These are phyloP conservation scores for Cyberlindnera mississippiensis DNA, from an alignment of 805 yeast genomes.

Conservation along the genomic window DNA sequence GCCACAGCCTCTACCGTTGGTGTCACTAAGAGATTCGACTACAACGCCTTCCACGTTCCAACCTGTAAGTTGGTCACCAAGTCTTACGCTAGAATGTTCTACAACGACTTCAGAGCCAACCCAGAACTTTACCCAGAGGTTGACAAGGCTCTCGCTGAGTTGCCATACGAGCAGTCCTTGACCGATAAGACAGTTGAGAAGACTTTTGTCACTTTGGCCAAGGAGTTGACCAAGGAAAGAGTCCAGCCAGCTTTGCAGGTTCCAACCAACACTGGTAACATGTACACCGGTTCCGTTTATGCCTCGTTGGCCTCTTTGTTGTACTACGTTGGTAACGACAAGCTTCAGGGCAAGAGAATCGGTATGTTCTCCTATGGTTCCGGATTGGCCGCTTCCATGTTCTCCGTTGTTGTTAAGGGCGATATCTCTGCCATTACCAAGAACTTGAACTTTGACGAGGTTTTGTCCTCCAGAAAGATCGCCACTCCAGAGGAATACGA, in stretches of 20 bases:
- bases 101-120: conserved; percentile 78
- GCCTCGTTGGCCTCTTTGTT: conserved; percentile 81
- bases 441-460: conserved; percentile 61
- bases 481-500: conserved; percentile 80
- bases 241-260: conserved; percentile 78
- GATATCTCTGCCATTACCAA: conserved; percentile 68
- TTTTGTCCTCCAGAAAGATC: conserved; percentile 59
- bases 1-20: conserved; percentile 57
- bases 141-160: conserved; percentile 41
- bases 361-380: conserved; percentile 97
- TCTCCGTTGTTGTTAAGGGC: conserved; percentile 74
- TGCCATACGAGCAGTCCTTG: conserved; percentile 74
- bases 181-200: conserved; percentile 81
- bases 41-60: conserved; percentile 96
- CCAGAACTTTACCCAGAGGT: conserved; percentile 63
- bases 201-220: conserved; percentile 73
- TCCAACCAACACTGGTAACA: conserved; percentile 96
- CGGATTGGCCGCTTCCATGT: conserved; percentile 90
- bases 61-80: conserved; percentile 93
- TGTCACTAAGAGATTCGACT: conserved; percentile 74
- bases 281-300: conserved; percentile 94
- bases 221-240: conserved; percentile 57
- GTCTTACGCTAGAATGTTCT: conserved; percentile 87
- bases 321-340: conserved; percentile 67
- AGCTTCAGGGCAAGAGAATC: conserved; percentile 77